Base-by-base conservation (phyloP, 495 filamentous ascomycete species). In the Filosporella fistucella region DNA sequence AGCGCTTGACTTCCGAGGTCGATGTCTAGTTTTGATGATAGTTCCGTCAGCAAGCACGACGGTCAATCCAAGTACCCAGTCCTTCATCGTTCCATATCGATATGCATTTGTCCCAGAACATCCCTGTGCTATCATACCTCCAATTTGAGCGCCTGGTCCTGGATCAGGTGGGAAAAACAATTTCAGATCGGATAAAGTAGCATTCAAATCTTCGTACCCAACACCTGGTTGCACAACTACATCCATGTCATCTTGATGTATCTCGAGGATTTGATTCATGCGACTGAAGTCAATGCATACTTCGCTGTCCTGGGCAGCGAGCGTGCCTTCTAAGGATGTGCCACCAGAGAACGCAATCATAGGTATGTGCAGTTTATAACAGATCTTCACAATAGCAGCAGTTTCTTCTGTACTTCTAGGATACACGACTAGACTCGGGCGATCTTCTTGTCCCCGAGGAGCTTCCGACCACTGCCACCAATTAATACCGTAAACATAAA, bases 241-340 rank as follows among this genome's bases (percentile, higher is more conserved):
- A 57, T 96, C 91, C 82, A 95, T 83, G 62, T 96, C 90, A 4
- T 85, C 82, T 46, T 85, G 80, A 61, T 93, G 84, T 40, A 95
- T 71, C 32, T 79, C 72, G 21, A 95, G 36, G 22, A 95, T 83
- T 51, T 82, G 74, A 58, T 93, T 80, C 91, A 96, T 96, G 50
- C 69, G 75, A 12, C 76, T 76, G 60, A 96, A 95, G 56, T 96
- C 90, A 30, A 96, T 84, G 46, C 83, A 89, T 63, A 96, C 75
- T 12, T 89, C 90, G 8, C 88, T 86, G 59, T 80, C 79, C 1
- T 88, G 85, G 4, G 88, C 84, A 1, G 87, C 83, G 60, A 93
- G 95, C 60, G 93, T 90, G 11, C 80, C 91, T 57, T 95, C 91
- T 2, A 95, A 72, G 52, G 86, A 91, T 0, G 86, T 85, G 17